phyloP scores from a whole-genome alignment of 225 moss, liverwort and hornwort species.

The Pseudisothecium myosuroides region DNA sequence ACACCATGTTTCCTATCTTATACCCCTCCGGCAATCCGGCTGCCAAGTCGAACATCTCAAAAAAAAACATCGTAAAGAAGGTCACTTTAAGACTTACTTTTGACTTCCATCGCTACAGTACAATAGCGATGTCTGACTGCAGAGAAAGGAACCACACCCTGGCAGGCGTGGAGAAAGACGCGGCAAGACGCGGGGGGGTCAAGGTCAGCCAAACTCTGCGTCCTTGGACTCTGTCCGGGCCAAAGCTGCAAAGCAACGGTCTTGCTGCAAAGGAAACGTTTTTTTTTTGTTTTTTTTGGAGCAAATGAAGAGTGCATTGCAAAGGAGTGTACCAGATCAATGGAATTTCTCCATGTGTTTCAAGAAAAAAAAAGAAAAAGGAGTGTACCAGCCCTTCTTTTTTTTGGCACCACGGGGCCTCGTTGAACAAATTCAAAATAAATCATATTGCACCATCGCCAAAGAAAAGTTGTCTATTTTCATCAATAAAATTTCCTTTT shows the following conservation, averaged over 20 bases:
- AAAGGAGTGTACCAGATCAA: no score
- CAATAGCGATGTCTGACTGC: background rate
- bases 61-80: background rate
- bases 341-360: no score
- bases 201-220: background rate
- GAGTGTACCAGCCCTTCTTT: no score
- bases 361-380: no score
- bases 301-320: background rate
- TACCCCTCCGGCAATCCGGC: background rate
- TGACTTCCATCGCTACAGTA: background rate
- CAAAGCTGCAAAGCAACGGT: background rate
- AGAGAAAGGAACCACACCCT: background rate
- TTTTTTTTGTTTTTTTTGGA: background rate
- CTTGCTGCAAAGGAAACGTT: background rate
- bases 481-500: background rate
- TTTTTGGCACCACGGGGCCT: no score
- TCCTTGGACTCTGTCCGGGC: background rate
- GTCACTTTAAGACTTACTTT: slow-evolving; percentile 4
- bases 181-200: background rate
- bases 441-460: background rate
- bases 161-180: background rate
- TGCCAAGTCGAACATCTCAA: background rate
- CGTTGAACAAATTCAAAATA: background rate
- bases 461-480: background rate
- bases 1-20: background rate